Percentiles rank a stretch among this genome's conserved stretches.
Conservation (phyloP, 2,329 filamentous ascomycete genomes). For the Fusarium foetens region DNA sequence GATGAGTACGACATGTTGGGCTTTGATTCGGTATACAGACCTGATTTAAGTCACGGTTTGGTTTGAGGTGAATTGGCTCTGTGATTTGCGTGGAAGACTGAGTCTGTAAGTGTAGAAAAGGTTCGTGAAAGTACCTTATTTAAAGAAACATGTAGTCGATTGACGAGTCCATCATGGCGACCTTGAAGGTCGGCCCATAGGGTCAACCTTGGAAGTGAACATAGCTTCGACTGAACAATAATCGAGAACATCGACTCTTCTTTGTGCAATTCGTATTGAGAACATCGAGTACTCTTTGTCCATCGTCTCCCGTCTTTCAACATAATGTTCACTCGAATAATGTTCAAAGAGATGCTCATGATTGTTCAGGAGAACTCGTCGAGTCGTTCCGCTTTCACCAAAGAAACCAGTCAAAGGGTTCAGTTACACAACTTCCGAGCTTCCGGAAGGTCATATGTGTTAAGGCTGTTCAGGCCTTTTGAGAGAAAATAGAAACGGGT, state of each 20-base stretch:
- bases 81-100: not conserved
- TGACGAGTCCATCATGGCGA: not conserved
- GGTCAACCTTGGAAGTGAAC: not conserved
- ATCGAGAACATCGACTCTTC: not conserved
- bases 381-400: not conserved
- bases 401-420: slow-evolving; percentile 7
- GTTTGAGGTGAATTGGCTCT: not conserved
- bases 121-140: not conserved
- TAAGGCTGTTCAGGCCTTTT: not conserved
- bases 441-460: not conserved
- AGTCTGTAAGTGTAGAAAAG: not conserved
- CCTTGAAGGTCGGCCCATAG: not conserved
- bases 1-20: slow-evolving; percentile 30
- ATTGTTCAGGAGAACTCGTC: not conserved
- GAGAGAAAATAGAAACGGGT: not conserved
- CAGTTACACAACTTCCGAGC: not conserved
- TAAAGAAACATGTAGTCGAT: not conserved
- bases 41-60: not conserved
- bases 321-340: slow-evolving; percentile 12
- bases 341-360: not conserved
- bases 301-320: not conserved
- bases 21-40: not conserved
- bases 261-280: not conserved
- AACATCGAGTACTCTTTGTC: not conserved
- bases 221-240: not conserved